Conservation (phyloP, 2,329 filamentous ascomycete genomes). For the Didymella segeticola region DNA sequence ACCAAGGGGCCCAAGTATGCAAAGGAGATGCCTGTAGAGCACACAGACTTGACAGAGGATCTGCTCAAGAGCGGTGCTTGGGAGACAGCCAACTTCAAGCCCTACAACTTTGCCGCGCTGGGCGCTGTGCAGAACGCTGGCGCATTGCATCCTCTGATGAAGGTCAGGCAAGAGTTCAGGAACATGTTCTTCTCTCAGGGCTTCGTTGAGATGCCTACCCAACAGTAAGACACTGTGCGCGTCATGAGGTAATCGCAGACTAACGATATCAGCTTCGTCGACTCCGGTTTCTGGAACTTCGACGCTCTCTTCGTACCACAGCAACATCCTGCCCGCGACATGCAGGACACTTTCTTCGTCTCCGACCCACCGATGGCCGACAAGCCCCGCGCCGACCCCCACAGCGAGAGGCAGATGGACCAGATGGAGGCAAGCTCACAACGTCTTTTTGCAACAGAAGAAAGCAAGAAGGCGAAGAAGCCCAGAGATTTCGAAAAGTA, state of each 20-base stretch:
- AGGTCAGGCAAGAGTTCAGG: constrained; percentile 93
- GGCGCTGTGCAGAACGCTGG: constrained; percentile 66
- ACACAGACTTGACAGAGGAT: constrained; percentile 92
- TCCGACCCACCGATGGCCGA: constrained; percentile 84
- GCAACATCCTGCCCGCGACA: constrained; percentile 94
- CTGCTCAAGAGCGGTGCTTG: constrained; percentile 88
- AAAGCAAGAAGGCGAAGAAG: constrained; percentile 56
- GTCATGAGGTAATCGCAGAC: not conserved
- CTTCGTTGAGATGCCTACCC: constrained; percentile 97
- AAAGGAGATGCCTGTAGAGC: constrained; percentile 86
- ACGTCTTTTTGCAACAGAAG: constrained; percentile 63
- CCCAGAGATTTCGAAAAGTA: constrained; percentile 79
- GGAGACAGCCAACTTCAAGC: constrained; percentile 90
- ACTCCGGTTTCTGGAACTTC: constrained; percentile 99
- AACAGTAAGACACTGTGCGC: constrained; percentile 58
- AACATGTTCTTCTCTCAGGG: constrained; percentile 99
- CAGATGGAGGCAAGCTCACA: constrained; percentile 57
- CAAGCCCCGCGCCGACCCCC: constrained; percentile 64
- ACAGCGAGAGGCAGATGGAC: constrained; percentile 54
- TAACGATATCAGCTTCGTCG: constrained; percentile 71
- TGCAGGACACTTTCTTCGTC: constrained; percentile 99
- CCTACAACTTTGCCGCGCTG: constrained; percentile 78
- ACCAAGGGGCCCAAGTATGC: constrained; percentile 88
- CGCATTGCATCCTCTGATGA: constrained; percentile 71
- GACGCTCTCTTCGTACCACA: constrained; percentile 95